Percentiles rank a stretch among this genome's conserved stretches.
phyloP scores from a whole-genome alignment of 768 basidiomycete genomes.

The Kwoniella sp. region DNA sequence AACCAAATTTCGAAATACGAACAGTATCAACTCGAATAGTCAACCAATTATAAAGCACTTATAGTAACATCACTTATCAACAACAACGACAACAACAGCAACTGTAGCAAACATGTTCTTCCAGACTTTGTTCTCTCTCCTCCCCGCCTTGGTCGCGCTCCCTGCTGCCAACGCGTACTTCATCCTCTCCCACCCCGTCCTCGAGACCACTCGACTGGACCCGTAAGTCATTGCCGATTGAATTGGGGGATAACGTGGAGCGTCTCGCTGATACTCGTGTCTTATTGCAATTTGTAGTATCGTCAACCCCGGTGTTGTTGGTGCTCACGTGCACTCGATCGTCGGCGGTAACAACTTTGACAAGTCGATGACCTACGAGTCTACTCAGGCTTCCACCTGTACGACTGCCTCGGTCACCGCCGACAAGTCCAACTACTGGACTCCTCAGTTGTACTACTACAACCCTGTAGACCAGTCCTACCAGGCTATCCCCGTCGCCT shows the following conservation, averaged over 20 bases:
- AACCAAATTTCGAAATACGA: constrained; percentile 13
- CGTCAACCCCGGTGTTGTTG: constrained; percentile 47
- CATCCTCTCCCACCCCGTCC: constrained; percentile 49
- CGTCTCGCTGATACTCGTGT: constrained; percentile 6
- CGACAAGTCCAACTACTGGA: constrained; percentile 58
- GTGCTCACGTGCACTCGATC: constrained; percentile 54
- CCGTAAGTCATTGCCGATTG: constrained; percentile 43
- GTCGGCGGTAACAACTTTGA: constrained; percentile 57
- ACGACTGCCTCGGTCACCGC: constrained; percentile 54
- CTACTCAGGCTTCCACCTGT: constrained; percentile 47
- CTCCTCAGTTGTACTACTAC: constrained; percentile 56
- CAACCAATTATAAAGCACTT: constrained; percentile 9
- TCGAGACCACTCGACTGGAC: constrained; percentile 53
- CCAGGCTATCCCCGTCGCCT: constrained; percentile 44
- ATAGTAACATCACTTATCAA: neutral
- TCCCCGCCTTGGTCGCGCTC: constrained; percentile 30
- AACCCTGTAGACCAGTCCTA: constrained; percentile 46
- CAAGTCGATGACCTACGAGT: constrained; percentile 47
- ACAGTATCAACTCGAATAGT: constrained; percentile 4
- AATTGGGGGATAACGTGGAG: too few relatives aligned
- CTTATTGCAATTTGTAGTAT: constrained; percentile 33
- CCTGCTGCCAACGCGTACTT: constrained; percentile 47
- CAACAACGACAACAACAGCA: constrained; percentile 11
- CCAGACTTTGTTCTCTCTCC: constrained; percentile 22
- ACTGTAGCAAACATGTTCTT: constrained; percentile 25